A percentile compares a stretch with the other conserved stretches of the same genome.
Evolutionary conservation across 768 basidiomycete species (phyloP).

Genomic region (Panus rudis): DNA sequence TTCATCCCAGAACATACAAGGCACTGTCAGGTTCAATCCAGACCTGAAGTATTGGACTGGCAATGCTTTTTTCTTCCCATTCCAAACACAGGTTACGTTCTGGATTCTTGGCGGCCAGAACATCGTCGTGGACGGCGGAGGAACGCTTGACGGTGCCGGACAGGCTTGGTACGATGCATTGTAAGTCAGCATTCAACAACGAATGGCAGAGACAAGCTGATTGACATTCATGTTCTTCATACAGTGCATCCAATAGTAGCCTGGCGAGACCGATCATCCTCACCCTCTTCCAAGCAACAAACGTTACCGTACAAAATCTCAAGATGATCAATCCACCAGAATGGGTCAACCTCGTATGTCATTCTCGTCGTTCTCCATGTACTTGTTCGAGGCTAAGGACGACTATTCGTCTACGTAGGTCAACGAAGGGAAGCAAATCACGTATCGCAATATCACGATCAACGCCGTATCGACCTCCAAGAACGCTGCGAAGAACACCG

Average conservation of each 20-base stretch:
- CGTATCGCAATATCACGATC: constrained; percentile 41
- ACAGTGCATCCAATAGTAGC: constrained; percentile 35
- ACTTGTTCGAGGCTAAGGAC: background rate
- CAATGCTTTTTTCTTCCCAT: constrained; percentile 47
- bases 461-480: constrained; percentile 37
- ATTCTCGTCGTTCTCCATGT: background rate
- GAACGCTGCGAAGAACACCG: constrained; percentile 41
- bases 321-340: constrained; percentile 43
- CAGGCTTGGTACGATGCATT: constrained; percentile 57
- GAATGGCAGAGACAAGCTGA: background rate
- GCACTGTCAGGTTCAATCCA: constrained; percentile 43
- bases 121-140: constrained; percentile 47
- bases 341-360: constrained; percentile 42
- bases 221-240: constrained; percentile 1
- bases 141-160: constrained; percentile 58
- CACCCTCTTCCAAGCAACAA: constrained; percentile 44
- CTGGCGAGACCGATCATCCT: constrained; percentile 43
- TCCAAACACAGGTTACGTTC: constrained; percentile 47
- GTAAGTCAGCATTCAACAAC: constrained; percentile 15
- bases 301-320: constrained; percentile 40
- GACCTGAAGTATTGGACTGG: constrained; percentile 49
- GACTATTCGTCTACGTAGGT: background rate
- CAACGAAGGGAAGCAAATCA: constrained; percentile 37
- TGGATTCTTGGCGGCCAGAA: constrained; percentile 50
- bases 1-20: constrained; percentile 35